Evolutionary conservation across 805 yeast genomes (phyloP), one percentile per base, ranked within the genome.

Genomic region (Komagataella pastoris): DNA sequence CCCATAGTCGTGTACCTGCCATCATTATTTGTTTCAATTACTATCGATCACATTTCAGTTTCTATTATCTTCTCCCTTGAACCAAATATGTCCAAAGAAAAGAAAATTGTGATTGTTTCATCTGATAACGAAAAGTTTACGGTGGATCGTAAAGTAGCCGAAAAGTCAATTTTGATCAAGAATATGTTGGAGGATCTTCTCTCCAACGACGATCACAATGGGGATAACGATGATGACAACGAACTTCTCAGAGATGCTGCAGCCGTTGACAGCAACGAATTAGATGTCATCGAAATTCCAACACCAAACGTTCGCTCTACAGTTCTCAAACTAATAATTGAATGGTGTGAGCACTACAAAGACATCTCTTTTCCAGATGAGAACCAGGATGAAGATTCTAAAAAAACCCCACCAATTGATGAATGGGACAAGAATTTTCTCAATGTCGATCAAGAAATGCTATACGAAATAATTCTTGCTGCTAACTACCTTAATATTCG

Each of bases 401-500:
- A 85, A 65, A 87, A 86, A 63, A 76, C 91, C n/a, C 88, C 89
- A 2, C 97, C 96, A 3, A 88, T 91, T 50, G 91, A 85, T 55
- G 89, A 89, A 48, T 91, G 98, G 98, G 98, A 91, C 69, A 86
- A 87, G 66, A 88, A 86, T 66, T 91, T 90, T 66, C 76, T 91
- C 59, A 86, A 87, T 63, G 97, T 91, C 44, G 98, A 91, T 68
- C 98, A 85, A 63, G 91, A 85, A 59, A 85, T 85, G 90, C 73
- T 85, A 53, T 85, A 85, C 58, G 93, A 84, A 61, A 85, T 85
- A 61, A 83, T 85, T 53, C 69, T 82, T 53, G 91, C 91, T n/a
- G 88, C 91, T 17, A 85, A 85, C 65, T 85, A 83, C 63, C 69
- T 85, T 61, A 84, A 85, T 63, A 84, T 85, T 60, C 77, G 82